phyloP scores from a whole-genome alignment of 176 grass and related monocot genomes.

The Lolium multiflorum region DNA sequence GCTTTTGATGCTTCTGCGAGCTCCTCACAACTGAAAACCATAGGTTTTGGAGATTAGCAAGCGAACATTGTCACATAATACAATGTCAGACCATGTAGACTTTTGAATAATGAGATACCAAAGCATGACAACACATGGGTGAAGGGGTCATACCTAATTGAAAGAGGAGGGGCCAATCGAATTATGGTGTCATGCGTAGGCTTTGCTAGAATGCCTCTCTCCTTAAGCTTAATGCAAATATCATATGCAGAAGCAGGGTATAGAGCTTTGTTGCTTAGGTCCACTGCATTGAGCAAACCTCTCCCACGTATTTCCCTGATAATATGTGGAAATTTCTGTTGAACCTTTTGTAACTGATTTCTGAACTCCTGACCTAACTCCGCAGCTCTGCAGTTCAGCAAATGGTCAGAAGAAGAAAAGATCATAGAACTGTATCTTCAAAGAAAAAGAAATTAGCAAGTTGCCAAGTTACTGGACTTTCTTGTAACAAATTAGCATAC shows the following conservation, averaged over 20 bases:
- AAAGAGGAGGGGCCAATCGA: conserved; percentile 76
- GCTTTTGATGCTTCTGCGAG: conserved; percentile 85
- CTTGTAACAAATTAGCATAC: conserved; percentile 47
- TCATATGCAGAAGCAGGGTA: conserved; percentile 89
- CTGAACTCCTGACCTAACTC: conserved; percentile 77
- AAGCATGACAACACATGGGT: neutral
- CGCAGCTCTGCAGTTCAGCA: conserved; percentile 57
- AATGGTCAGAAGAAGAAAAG: conserved; percentile 20
- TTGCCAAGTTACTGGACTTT: neutral
- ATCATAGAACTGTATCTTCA: neutral
- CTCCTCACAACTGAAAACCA: conserved; percentile 69
- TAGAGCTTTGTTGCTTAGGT: conserved; percentile 66
- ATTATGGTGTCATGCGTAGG: conserved; percentile 95
- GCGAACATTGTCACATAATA: neutral
- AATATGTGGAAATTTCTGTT: conserved; percentile 74
- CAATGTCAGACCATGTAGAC: neutral
- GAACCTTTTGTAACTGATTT: conserved; percentile 68
- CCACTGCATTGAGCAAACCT: conserved; percentile 92
- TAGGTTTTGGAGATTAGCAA: conserved; percentile 16
- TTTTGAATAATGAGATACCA: neutral
- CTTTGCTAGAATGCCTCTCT: conserved; percentile 94
- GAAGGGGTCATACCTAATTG: conserved; percentile 66
- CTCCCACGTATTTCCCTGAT: conserved; percentile 84
- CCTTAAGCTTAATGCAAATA: conserved; percentile 94
- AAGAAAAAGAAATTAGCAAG: neutral